Evolutionary conservation across 2,329 filamentous ascomycete genomes (phyloP).

Genomic region (Colletotrichum musicola): DNA sequence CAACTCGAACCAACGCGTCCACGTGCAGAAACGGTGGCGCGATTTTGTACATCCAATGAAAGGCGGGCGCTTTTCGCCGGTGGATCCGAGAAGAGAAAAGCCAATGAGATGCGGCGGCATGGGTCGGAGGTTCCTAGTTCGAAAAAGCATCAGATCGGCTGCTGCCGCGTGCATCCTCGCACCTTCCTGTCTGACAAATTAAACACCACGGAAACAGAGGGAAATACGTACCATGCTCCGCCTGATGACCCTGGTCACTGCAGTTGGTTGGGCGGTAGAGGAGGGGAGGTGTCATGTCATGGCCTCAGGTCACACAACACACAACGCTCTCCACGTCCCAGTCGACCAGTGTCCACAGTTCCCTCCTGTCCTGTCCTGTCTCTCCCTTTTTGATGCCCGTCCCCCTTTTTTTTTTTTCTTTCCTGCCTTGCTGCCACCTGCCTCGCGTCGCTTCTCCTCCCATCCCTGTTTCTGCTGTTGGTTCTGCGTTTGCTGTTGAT

Average conservation of each 20-base stretch:
- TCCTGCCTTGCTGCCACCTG: not conserved
- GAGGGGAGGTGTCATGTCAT: not conserved
- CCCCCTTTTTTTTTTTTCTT: not conserved
- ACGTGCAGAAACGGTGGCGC: conserved; percentile 4
- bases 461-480: conserved; percentile 11
- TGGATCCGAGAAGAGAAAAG: not conserved
- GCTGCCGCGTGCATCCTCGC: not conserved
- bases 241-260: not conserved
- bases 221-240: not conserved
- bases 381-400: not conserved
- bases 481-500: conserved; percentile 3
- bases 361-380: not conserved
- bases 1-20: conserved; percentile 1
- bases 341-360: not conserved
- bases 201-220: not conserved
- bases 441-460: not conserved
- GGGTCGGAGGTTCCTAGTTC: not conserved
- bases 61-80: not conserved
- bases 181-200: conserved; percentile 4
- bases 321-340: not conserved
- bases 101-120: not conserved
- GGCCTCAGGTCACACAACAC: not conserved
- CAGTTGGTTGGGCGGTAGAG: not conserved
- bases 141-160: not conserved
- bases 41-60: not conserved